These are phyloP conservation scores for Capsicum chinense DNA, from an alignment of 257 asterid genomes.

Conservation along the genomic window DNA sequence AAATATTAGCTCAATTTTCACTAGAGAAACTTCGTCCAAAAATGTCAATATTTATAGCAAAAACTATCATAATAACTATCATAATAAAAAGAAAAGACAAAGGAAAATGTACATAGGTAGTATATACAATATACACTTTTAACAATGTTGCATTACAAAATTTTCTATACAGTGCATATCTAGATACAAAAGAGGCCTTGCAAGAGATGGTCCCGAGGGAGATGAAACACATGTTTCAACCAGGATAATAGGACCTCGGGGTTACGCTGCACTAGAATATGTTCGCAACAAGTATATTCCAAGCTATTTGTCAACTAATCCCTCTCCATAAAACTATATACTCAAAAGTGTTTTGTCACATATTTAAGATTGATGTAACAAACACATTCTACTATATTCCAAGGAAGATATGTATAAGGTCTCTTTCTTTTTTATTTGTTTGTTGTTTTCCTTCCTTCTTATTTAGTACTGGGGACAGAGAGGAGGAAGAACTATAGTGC, in stretches of 20 bases:
- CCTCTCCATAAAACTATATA: neutral
- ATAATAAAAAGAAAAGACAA: neutral
- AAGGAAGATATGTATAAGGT: neutral
- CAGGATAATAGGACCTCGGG: conserved; percentile 68
- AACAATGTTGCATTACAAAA: neutral
- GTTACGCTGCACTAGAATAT: conserved; percentile 80
- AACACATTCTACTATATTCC: neutral
- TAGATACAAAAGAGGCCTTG: conserved; percentile 47
- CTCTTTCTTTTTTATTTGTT: conserved; percentile 23
- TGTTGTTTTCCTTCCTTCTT: conserved; percentile 23
- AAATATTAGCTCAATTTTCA: too few relatives aligned
- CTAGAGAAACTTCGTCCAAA: neutral
- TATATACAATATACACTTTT: neutral
- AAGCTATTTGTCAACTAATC: neutral
- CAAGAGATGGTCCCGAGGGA: conserved; percentile 71
- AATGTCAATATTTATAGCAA: neutral
- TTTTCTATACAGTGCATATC: neutral
- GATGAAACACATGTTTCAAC: conserved; percentile 79
- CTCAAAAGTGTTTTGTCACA: neutral
- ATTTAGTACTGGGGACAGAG: neutral
- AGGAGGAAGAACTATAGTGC: neutral
- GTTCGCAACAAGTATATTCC: conserved; percentile 57
- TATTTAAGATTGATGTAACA: conserved; percentile 6
- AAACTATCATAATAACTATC: neutral
- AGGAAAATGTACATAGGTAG: neutral